Percentiles rank a stretch among this genome's conserved stretches.
These are phyloP conservation scores for Aspergillus pseudonomiae DNA, from an alignment of 2,329 filamentous ascomycete species.

Conservation along the genomic window DNA sequence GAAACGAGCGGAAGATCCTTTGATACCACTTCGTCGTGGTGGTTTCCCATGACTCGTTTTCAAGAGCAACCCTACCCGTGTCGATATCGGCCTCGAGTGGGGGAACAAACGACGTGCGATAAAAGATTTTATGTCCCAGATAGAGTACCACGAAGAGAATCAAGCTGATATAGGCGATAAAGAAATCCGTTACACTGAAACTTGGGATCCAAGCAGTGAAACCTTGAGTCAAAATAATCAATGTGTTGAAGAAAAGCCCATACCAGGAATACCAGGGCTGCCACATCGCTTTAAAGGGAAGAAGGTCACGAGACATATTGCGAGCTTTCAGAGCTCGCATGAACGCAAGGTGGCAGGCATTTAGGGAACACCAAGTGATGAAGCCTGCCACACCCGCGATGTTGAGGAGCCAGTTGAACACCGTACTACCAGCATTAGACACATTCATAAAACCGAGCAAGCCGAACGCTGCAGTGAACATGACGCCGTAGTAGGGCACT, in stretches of 20 bases:
- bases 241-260: slow-evolving; percentile 65
- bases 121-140: slow-evolving; percentile 60
- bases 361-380: slow-evolving; percentile 42
- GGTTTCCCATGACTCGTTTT: slow-evolving; percentile 40
- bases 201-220: slow-evolving; percentile 66
- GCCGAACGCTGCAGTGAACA: slow-evolving; percentile 56
- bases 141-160: slow-evolving; percentile 65
- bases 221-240: slow-evolving; percentile 69
- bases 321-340: slow-evolving; percentile 62
- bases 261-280: slow-evolving; percentile 69
- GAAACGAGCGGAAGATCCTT: slow-evolving; percentile 13
- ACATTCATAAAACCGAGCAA: slow-evolving; percentile 72
- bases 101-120: slow-evolving; percentile 41
- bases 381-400: slow-evolving; percentile 40
- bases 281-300: slow-evolving; percentile 64
- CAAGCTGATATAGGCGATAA: slow-evolving; percentile 66
- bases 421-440: slow-evolving; percentile 62
- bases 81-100: slow-evolving; percentile 47
- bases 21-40: slow-evolving; percentile 22
- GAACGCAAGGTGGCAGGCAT: slow-evolving; percentile 65
- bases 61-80: slow-evolving; percentile 41
- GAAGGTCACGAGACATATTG: slow-evolving; percentile 57
- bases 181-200: slow-evolving; percentile 65
- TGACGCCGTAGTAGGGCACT: slow-evolving; percentile 49
- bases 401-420: slow-evolving; percentile 51